Conservation (phyloP, 2,329 filamentous ascomycete species). For the Aureobasidium leucospermi region DNA sequence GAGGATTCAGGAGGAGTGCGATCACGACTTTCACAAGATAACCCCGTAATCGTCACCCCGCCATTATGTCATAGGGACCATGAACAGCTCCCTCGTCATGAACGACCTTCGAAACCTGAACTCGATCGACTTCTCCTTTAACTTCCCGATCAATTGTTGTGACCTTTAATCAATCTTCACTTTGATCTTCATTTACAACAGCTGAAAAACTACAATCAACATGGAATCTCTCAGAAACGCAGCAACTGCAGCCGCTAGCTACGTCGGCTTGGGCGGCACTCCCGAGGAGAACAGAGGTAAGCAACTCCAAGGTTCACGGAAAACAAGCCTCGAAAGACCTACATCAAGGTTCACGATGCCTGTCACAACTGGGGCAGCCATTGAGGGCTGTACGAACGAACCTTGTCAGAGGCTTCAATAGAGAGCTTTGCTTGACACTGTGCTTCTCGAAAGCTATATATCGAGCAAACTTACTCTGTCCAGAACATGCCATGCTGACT, state of each 20-base stretch:
- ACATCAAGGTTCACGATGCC: neutral
- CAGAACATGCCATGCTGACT: neutral
- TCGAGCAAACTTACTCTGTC: neutral
- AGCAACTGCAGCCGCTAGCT: slow-evolving; percentile 6
- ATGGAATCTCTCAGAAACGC: slow-evolving; percentile 14
- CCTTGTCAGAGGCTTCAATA: too few relatives aligned
- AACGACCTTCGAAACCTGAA: slow-evolving; percentile 8
- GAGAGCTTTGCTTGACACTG: too few relatives aligned
- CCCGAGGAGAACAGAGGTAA: slow-evolving; percentile 8
- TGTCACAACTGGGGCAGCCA: neutral
- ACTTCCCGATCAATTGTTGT: neutral
- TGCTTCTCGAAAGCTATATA: neutral
- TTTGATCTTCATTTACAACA: neutral
- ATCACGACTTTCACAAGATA: neutral
- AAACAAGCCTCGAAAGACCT: neutral
- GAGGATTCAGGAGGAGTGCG: neutral
- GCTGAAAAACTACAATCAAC: neutral
- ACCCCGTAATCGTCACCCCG: neutral
- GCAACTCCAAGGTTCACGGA: neutral
- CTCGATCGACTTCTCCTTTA: neutral
- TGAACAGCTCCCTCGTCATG: slow-evolving; percentile 11
- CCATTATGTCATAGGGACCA: neutral
- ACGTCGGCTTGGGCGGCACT: neutral
- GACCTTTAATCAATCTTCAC: neutral
- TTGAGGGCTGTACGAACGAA: neutral